Conservation (phyloP, 441 rosid species). For the Daphne laureola region DNA sequence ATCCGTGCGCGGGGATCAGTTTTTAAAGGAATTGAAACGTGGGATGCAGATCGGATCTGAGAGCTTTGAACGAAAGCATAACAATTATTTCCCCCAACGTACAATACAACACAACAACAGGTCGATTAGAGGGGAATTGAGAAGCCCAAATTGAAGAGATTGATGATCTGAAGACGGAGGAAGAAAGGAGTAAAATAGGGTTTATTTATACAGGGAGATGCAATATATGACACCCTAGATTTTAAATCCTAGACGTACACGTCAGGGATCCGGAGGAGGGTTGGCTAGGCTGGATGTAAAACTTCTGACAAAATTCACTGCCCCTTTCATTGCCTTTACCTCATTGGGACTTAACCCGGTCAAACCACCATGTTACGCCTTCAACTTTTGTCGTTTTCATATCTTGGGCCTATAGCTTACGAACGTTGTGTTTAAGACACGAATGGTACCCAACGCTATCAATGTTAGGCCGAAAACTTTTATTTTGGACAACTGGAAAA, state of each 20-base stretch:
- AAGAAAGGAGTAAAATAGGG: too few relatives aligned
- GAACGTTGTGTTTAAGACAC: too few relatives aligned
- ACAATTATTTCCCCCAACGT: conserved; percentile 4
- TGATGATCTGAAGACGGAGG: background rate
- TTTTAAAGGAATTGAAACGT: background rate
- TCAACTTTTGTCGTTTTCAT: too few relatives aligned
- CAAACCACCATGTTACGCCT: too few relatives aligned
- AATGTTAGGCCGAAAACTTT: too few relatives aligned
- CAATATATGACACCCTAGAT: conserved; percentile 20
- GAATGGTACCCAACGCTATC: too few relatives aligned
- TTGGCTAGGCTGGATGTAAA: too few relatives aligned
- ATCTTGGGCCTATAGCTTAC: too few relatives aligned
- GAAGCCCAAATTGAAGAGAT: background rate
- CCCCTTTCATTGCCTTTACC: too few relatives aligned
- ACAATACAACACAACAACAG: conserved; percentile 10
- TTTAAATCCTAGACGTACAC: conserved; percentile 73
- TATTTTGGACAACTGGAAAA: too few relatives aligned
- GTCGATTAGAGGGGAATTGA: background rate
- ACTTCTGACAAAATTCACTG: too few relatives aligned
- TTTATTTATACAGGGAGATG: conserved; percentile 13
- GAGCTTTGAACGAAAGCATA: conserved; percentile 3
- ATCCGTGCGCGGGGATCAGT: background rate
- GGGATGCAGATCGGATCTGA: conserved; percentile 21
- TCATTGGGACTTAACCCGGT: too few relatives aligned
- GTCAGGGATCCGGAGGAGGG: conserved; percentile 48